These are phyloP conservation scores for Stereum hirsutum DNA, from an alignment of 1,284 basidiomycete genomes.

Conservation along the genomic window DNA sequence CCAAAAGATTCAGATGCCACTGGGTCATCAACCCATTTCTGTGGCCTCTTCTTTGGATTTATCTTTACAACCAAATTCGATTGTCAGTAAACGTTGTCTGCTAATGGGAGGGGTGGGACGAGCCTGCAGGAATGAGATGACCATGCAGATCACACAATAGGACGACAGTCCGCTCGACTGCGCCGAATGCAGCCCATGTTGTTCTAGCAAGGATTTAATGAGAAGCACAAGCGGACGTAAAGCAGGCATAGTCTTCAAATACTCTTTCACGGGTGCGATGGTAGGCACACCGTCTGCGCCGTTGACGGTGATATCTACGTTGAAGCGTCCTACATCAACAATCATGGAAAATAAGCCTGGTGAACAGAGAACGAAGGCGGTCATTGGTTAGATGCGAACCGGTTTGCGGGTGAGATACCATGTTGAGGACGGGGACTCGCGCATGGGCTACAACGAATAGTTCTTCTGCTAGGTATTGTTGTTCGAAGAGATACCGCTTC, in stretches of 20 bases:
- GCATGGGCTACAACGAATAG: too few species aligned
- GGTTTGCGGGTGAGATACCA: conserved; percentile 36
- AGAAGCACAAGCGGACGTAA: conserved; percentile 57
- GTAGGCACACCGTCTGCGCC: conserved; percentile 55
- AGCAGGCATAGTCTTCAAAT: conserved; percentile 51
- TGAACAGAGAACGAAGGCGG: not conserved
- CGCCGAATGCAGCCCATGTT: conserved; percentile 65
- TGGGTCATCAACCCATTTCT: conserved; percentile 26
- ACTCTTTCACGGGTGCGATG: conserved; percentile 47
- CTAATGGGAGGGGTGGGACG: conserved; percentile 12
- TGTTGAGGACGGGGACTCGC: conserved; percentile 52
- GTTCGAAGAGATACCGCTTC: too few species aligned
- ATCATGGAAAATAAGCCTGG: not conserved
- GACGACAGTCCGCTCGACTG: conserved; percentile 66
- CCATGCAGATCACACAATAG: conserved; percentile 66
- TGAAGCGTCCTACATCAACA: conserved; percentile 38
- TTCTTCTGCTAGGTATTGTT: too few species aligned
- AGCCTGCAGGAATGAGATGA: conserved; percentile 71
- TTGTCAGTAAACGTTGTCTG: too few species aligned
- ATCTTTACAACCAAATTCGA: conserved; percentile 16
- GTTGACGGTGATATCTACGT: conserved; percentile 65
- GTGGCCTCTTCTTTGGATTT: conserved; percentile 29
- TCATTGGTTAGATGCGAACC: conserved; percentile 9
- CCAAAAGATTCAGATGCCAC: conserved; percentile 32
- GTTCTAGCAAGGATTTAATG: conserved; percentile 63